Conservation (phyloP, 2,329 filamentous ascomycete species). For the Pezicula radicicola region DNA sequence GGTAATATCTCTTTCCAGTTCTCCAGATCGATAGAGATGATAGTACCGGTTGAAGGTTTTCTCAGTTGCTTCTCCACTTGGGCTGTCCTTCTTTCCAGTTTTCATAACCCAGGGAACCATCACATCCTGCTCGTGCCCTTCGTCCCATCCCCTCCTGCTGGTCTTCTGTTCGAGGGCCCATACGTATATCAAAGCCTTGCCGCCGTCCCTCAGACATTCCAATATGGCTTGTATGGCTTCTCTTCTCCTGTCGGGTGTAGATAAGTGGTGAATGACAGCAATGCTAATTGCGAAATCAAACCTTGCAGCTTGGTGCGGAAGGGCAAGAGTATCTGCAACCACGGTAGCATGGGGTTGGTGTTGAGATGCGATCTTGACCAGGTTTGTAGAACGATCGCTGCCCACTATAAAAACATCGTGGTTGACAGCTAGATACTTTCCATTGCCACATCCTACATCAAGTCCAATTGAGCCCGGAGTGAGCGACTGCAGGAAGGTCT, state of each 20-base stretch:
- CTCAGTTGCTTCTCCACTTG: slow-evolving; percentile 29
- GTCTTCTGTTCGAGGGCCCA: slow-evolving; percentile 92
- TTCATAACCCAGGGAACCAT: slow-evolving; percentile 91
- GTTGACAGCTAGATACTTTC: slow-evolving; percentile 88
- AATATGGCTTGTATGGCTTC: slow-evolving; percentile 72
- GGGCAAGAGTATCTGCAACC: slow-evolving; percentile 77
- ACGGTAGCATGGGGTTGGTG: slow-evolving; percentile 59
- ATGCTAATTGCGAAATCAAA: slow-evolving; percentile 94
- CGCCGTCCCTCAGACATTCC: slow-evolving; percentile 55
- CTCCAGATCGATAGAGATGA: slow-evolving; percentile 83
- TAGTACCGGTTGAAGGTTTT: slow-evolving; percentile 80
- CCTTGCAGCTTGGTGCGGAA: slow-evolving; percentile 67
- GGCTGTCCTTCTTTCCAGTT: slow-evolving; percentile 31
- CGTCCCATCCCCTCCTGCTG: slow-evolving; percentile 86
- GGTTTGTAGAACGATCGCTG: slow-evolving; percentile 71
- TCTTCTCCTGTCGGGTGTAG: slow-evolving; percentile 68
- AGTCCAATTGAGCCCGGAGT: slow-evolving; percentile 73
- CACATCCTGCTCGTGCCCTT: slow-evolving; percentile 80
- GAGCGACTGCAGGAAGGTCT: slow-evolving; percentile 68
- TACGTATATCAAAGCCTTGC: slow-evolving; percentile 79
- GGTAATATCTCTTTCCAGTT: slow-evolving; percentile 77
- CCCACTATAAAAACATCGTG: slow-evolving; percentile 74
- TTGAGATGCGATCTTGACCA: slow-evolving; percentile 47
- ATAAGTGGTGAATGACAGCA: slow-evolving; percentile 91
- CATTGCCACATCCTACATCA: slow-evolving; percentile 94